Base-by-base conservation (phyloP, 2,329 filamentous ascomycete species). In the Colletotrichum plurivorum region DNA sequence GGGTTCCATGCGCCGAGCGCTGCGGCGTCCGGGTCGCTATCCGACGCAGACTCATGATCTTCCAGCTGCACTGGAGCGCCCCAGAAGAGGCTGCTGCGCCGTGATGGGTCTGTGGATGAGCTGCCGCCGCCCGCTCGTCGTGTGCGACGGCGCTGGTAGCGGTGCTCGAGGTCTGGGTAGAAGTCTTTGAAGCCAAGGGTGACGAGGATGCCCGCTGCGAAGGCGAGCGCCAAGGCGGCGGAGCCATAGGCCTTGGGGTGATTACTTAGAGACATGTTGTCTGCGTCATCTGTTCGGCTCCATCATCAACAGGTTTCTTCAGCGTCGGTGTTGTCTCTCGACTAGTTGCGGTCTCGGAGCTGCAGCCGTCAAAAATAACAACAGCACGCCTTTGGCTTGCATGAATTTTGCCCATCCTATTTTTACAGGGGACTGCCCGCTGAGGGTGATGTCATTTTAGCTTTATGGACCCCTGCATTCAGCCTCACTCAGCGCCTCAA, bases 151-250 rank as follows among this genome's bases (percentile, higher is more conserved):
- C 80, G 83, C 74, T 88, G 88, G 75, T 90, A 93, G 20, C 89
- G 86, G 22, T 84, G 81, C 78, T 94, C 91, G 54, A 94, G 85
- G 73, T 94, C 91, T 1, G 92, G 90, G 75, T 94, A 95, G 45
- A 95, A 79, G 77, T 95, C 93, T 79, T 94, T 94, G 82, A 94
- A 90, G 67, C 92, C 91, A 3, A 96, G 81, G 0, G 94, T 94
- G 64, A 95, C 79, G 59, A 94, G 83, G 61, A 94, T 86, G 51
- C 95, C 94, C 10, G 93, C 87, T n/a, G 91, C 79, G 75, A 98
- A 97, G 76, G 93, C 92, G 20, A 90, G 82, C 65, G 89, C 85
- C 49, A 94, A 79, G 71, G 92, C 93, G 31, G 90, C 88, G 4
- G 87, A 86, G 79, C 89, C 87, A 76, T 91, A 91, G 70, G 85